phyloP scores from a whole-genome alignment of 805 yeast species.

The Yarrowia sp. region DNA sequence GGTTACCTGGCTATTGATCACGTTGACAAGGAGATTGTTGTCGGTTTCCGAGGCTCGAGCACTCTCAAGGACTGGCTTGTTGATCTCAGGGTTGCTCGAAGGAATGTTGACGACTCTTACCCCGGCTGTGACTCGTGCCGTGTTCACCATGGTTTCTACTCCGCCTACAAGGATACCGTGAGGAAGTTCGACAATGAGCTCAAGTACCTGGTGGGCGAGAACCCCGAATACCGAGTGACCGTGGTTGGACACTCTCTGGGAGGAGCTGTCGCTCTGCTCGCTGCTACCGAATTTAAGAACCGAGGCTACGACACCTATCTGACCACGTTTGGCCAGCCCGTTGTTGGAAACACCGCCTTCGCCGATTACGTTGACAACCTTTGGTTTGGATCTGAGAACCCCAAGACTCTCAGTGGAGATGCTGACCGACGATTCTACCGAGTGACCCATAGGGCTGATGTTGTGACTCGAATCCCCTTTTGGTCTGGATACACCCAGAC shows the following conservation, averaged over 20 bases:
- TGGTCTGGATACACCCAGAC: constrained; percentile 23
- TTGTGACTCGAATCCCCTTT: constrained; percentile 41
- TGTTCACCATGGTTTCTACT: constrained; percentile 18
- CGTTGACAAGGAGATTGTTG: constrained; percentile 3
- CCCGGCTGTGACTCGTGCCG: constrained; percentile 4
- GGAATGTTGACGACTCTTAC: neutral
- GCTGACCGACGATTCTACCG: constrained; percentile 39
- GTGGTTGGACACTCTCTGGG: constrained; percentile 79
- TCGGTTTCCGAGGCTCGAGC: constrained; percentile 20
- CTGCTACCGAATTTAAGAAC: constrained; percentile 63
- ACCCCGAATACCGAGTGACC: constrained; percentile 59
- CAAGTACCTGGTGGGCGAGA: constrained; percentile 28
- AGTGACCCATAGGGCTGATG: constrained; percentile 40
- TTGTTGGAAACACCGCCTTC: constrained; percentile 62
- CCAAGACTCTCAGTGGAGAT: neutral
- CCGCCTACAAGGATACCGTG: constrained; percentile 2
- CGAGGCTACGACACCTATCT: constrained; percentile 63
- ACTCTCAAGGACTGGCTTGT: constrained; percentile 34
- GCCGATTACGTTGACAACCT: constrained; percentile 58
- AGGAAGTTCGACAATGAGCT: neutral
- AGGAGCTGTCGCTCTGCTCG: constrained; percentile 68
- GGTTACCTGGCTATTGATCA: constrained; percentile 26
- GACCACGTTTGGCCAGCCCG: constrained; percentile 68
- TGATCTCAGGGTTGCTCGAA: constrained; percentile 3
- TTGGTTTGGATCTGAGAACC: constrained; percentile 13